Evolutionary conservation across 768 basidiomycete species (phyloP).

Genomic region (Panellus pusillus): DNA sequence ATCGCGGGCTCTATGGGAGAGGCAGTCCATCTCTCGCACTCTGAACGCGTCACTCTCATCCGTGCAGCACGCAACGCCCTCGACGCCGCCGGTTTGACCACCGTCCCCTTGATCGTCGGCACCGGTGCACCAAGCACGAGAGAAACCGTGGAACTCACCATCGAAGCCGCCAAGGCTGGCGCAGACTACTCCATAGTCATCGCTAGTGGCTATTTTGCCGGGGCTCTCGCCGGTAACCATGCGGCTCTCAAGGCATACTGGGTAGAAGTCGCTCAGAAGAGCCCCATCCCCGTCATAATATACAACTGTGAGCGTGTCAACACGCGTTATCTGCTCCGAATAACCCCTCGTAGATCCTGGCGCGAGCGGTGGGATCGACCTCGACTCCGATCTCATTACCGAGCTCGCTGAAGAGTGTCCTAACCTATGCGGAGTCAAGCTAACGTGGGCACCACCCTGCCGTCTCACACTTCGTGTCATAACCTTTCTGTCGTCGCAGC

Average conservation of each 20-base stretch:
- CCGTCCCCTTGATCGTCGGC: slow-evolving; percentile 75
- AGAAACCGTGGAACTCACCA: slow-evolving; percentile 73
- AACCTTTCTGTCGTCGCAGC: too few relatives aligned
- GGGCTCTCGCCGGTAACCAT: slow-evolving; percentile 59
- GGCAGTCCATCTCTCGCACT: slow-evolving; percentile 68
- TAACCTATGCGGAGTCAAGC: slow-evolving; percentile 84
- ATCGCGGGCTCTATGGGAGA: slow-evolving; percentile 87
- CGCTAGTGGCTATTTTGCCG: slow-evolving; percentile 84
- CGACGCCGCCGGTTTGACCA: slow-evolving; percentile 58
- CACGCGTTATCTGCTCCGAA: slow-evolving; percentile 13
- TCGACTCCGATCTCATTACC: slow-evolving; percentile 85
- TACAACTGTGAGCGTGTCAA: slow-evolving; percentile 71
- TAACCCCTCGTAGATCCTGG: slow-evolving; percentile 62
- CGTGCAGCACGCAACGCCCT: slow-evolving; percentile 67
- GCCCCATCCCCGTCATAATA: slow-evolving; percentile 83
- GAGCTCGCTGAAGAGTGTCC: slow-evolving; percentile 75
- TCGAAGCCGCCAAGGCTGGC: slow-evolving; percentile 79
- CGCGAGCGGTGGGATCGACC: slow-evolving; percentile 85
- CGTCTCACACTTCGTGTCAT: neutral
- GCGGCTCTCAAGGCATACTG: slow-evolving; percentile 78
- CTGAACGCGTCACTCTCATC: slow-evolving; percentile 67
- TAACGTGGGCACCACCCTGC: slow-evolving; percentile 61
- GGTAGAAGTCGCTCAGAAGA: slow-evolving; percentile 72
- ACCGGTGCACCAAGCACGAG: slow-evolving; percentile 83
- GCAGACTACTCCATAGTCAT: slow-evolving; percentile 89